Evolutionary conservation across 2,329 filamentous ascomycete species (phyloP), one percentile per base, ranked within the genome.

Genomic region (Bimuria novae-zelandiae): DNA sequence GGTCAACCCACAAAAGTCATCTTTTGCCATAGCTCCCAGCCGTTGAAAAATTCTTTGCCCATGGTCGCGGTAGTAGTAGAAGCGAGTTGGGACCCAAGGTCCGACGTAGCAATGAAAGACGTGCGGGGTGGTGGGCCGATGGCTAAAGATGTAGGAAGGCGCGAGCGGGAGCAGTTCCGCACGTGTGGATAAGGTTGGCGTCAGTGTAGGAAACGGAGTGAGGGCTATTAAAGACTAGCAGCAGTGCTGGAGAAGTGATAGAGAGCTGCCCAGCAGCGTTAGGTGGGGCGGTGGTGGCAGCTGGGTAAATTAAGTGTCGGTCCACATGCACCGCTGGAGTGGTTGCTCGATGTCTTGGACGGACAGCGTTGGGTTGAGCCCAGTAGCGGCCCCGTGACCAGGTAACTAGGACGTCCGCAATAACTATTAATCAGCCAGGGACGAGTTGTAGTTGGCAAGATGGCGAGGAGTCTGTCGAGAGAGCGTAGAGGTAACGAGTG

Each of bases 11-110:
- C 92, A 77, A 96, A 90, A 48, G 87, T 89, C 86, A 96, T 87
- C 78, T 96, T 86, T 80, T 94, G 85, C 92, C 92, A 96, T 65
- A 94, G 77, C 62, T 83, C 78, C 92, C 91, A 96, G 44, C 59
- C 71, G 17, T 55, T 66, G 62, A 80, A 81, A 69, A 80, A 80
- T 32, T 54, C 55, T 19, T 70, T 68, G 55, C 61, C 64, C 55
- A 70, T 70, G 43, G 56, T 60, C 35, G 49, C 60, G 60, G 52
- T 62, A 48, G 54, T 43, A 48, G 54, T 43, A 53, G 51, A 50
- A 27, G 46, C 46, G 46, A 52, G 57, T 56, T 55, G 50, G 47
- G 36, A 32, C 54, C 52, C 63, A 63, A 57, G 58, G 61, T 65
- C 62, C 47, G 43, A 59, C 49, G 58, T 49, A 56, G 52, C 49